Evolutionary conservation across 2,329 filamentous ascomycete species (phyloP).

Genomic region (Microcyclospora pomicola): DNA sequence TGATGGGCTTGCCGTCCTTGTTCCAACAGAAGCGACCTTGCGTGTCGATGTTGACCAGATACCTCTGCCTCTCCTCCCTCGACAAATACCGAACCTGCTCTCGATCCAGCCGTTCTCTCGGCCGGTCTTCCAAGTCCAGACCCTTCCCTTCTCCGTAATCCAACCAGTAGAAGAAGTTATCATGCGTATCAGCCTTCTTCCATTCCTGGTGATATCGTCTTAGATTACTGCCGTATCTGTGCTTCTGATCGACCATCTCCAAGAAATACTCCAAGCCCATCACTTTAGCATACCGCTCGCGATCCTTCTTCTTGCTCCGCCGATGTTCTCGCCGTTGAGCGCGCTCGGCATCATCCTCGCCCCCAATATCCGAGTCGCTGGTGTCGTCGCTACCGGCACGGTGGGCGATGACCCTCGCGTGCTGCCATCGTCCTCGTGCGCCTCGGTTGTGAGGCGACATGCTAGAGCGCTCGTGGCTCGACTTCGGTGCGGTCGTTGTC

Average conservation of each 20-base stretch:
- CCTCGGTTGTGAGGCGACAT: slow-evolving; percentile 3
- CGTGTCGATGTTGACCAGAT: slow-evolving; percentile 61
- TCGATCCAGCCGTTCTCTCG: slow-evolving; percentile 58
- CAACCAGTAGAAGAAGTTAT: slow-evolving; percentile 93
- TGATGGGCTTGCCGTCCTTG: slow-evolving; percentile 65
- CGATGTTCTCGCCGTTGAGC: slow-evolving; percentile 24
- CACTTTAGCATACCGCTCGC: slow-evolving; percentile 47
- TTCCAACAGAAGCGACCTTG: slow-evolving; percentile 74
- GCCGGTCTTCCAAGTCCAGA: slow-evolving; percentile 57
- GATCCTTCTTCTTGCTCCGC: slow-evolving; percentile 39
- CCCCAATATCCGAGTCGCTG: slow-evolving; percentile 35
- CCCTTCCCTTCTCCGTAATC: slow-evolving; percentile 64
- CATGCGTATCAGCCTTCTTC: slow-evolving; percentile 60
- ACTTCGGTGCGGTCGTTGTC: slow-evolving; percentile 34
- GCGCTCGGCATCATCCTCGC: slow-evolving; percentile 23
- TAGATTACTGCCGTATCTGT: slow-evolving; percentile 75
- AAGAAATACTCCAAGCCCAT: slow-evolving; percentile 80
- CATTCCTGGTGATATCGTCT: slow-evolving; percentile 71
- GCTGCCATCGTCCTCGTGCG: slow-evolving; percentile 59
- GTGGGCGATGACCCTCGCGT: slow-evolving; percentile 54
- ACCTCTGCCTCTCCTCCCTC: slow-evolving; percentile 66
- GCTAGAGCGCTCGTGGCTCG: slow-evolving; percentile 24
- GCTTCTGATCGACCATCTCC: slow-evolving; percentile 61
- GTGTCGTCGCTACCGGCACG: slow-evolving; percentile 57
- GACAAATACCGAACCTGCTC: slow-evolving; percentile 76